These are phyloP conservation scores for Heimioporus sp. DNA, from an alignment of 768 basidiomycete genomes.

Conservation along the genomic window DNA sequence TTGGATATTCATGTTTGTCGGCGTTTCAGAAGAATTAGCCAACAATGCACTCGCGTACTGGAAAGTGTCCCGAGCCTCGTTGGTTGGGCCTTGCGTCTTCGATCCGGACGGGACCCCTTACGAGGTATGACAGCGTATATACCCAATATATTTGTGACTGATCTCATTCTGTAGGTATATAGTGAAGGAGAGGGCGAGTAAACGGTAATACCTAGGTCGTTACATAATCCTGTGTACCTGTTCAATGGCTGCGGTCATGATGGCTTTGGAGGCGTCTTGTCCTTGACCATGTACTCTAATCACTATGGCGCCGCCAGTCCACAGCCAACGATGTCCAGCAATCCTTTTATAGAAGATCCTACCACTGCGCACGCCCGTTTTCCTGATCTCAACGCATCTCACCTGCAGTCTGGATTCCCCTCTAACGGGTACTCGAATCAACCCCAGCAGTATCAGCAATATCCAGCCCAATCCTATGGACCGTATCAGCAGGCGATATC, in stretches of 20 bases:
- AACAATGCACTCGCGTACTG: neutral
- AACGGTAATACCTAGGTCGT: neutral
- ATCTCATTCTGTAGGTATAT: too few relatives aligned
- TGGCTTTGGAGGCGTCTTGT: neutral
- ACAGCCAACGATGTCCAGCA: slow-evolving; percentile 45
- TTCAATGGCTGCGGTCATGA: neutral
- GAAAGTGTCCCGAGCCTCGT: neutral
- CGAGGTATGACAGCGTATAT: too few relatives aligned
- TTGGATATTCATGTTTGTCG: neutral
- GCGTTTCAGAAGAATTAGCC: neutral
- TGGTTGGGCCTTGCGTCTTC: too few relatives aligned
- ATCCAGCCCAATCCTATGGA: slow-evolving; percentile 22
- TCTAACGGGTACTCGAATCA: slow-evolving; percentile 25
- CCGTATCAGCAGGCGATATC: slow-evolving; percentile 13
- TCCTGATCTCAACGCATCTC: slow-evolving; percentile 53
- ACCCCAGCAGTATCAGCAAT: slow-evolving; percentile 34
- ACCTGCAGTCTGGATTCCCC: slow-evolving; percentile 14
- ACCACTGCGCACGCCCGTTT: slow-evolving; percentile 51
- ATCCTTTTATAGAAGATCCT: slow-evolving; percentile 64
- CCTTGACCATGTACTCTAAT: slow-evolving; percentile 39
- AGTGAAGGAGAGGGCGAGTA: too few relatives aligned
- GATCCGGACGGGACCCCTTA: too few relatives aligned
- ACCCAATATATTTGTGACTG: too few relatives aligned
- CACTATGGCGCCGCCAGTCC: slow-evolving; percentile 33
- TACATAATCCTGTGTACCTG: slow-evolving; percentile 19